Evolutionary conservation across 805 yeast genomes (phyloP), one percentile per base, ranked within the genome.

Genomic region (Hyphopichia homilentoma): DNA sequence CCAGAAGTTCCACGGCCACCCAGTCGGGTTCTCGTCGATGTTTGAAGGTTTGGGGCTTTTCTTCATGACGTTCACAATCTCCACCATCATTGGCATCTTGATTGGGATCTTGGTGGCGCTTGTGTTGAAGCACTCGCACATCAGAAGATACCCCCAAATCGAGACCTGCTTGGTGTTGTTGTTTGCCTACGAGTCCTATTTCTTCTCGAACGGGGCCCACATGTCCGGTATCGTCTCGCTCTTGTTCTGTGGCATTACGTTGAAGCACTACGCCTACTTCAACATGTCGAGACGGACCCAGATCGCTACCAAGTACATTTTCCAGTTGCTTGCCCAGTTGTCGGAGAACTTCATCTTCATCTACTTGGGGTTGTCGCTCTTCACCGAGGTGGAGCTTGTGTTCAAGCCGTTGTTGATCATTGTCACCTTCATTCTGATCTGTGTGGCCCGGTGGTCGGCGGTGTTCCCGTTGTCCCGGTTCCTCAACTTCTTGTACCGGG

Each of bases 181-280:
- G 45, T 80, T 89, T 54, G 97, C 97, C 12, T 93, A 93, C 56
- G 96, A 88, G 49, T 87, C 97, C 0, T 93, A 93, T 59, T 93
- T 93, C 68, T 93, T 93, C 60, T 89, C 97, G 26, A 93, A 93
- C 52, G 99, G 98, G 30, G 94, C 97, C 49, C 98, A 94, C 57
- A 93, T 93, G 98, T 89, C 97, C 5, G 99, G 99, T 28, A 90
- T 90, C 43, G 97, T 90, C 5, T 88, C 97, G 2, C 68, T 93
- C 44, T 64, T 93, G 44, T 93, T 93, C 64, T 90, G 97, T 57
- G 98, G 99, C 34, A 93, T 93, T 41, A 90, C 98, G 1, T 66
- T 93, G 56, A 93, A 90, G 57, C 97, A 94, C 59, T 93, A 93
- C 54, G 98, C 97, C 11, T 89, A 89, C 62, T 93, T 77, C 62